These are phyloP conservation scores for Wallacemonas sp. DNA, from an alignment of 208 protist species.

Conservation along the genomic window DNA sequence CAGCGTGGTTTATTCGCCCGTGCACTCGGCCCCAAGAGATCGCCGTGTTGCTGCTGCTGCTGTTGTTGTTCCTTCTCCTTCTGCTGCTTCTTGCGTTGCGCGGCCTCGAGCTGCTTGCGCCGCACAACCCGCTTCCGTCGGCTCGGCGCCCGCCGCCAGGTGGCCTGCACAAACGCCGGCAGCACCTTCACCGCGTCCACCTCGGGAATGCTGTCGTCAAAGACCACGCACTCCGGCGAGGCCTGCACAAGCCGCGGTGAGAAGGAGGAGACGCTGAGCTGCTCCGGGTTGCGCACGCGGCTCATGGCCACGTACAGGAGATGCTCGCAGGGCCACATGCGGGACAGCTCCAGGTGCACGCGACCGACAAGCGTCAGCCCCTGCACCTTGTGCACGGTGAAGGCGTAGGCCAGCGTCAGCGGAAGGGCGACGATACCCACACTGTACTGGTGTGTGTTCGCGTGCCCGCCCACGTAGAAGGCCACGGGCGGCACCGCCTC, in stretches of 20 bases:
- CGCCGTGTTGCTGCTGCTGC: not conserved
- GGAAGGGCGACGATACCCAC: constrained; percentile 68
- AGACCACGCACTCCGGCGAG: constrained; percentile 71
- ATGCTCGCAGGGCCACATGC: constrained; percentile 90
- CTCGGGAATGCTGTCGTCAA: constrained; percentile 73
- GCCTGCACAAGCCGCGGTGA: constrained; percentile 55
- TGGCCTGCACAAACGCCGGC: constrained; percentile 64
- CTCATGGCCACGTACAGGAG: constrained; percentile 90
- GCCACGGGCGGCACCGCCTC: constrained; percentile 60
- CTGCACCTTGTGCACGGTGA: constrained; percentile 94
- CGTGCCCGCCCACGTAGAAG: constrained; percentile 67
- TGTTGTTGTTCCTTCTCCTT: not conserved
- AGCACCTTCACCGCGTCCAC: constrained; percentile 45
- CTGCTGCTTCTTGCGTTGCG: constrained; percentile 23
- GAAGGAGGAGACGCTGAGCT: constrained; percentile 74
- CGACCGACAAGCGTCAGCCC: constrained; percentile 82
- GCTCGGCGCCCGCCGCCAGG: constrained; percentile 47
- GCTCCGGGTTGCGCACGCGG: constrained; percentile 84
- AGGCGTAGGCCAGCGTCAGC: constrained; percentile 87
- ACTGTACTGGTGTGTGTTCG: constrained; percentile 78
- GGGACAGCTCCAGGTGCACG: constrained; percentile 84
- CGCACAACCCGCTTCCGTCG: constrained; percentile 54
- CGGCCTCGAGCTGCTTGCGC: constrained; percentile 26
- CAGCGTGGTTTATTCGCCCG: constrained; percentile 3
- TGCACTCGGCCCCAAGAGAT: not conserved